phyloP scores from a whole-genome alignment of 164 flowering plant genomes.

The Kalanchoe fedtschenkoi region DNA sequence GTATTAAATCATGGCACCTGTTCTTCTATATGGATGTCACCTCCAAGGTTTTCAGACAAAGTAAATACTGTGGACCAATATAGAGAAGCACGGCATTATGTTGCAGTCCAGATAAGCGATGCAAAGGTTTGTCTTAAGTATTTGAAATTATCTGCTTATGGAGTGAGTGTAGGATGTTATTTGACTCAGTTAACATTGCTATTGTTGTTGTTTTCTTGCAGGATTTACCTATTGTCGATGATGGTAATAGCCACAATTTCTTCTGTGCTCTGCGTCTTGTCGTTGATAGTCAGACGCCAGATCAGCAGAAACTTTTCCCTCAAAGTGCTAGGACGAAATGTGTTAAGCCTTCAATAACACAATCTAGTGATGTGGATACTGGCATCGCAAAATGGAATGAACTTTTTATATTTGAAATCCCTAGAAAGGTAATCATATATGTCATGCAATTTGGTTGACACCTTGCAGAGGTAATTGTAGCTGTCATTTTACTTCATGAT shows the following conservation, averaged over 20 bases:
- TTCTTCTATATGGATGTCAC: slow-evolving; percentile 73
- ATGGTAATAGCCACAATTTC: slow-evolving; percentile 81
- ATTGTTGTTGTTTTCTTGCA: slow-evolving; percentile 20
- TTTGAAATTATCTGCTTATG: not conserved
- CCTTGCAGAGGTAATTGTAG: not conserved
- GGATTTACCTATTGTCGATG: slow-evolving; percentile 74
- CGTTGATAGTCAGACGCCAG: slow-evolving; percentile 61
- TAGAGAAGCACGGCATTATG: slow-evolving; percentile 63
- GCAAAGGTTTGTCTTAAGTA: slow-evolving; percentile 46
- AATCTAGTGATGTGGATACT: slow-evolving; percentile 20
- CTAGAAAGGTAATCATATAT: slow-evolving; percentile 46
- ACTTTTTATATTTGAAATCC: slow-evolving; percentile 90
- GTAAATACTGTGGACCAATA: slow-evolving; percentile 52
- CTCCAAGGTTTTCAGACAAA: slow-evolving; percentile 80
- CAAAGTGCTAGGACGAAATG: slow-evolving; percentile 98
- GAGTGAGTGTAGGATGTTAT: not conserved
- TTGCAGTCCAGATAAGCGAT: slow-evolving; percentile 69
- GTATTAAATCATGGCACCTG: slow-evolving; percentile 37
- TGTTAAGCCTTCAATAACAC: slow-evolving; percentile 48
- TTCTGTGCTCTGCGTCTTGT: slow-evolving; percentile 91
- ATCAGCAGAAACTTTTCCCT: slow-evolving; percentile 88
- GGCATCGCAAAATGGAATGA: slow-evolving; percentile 88
- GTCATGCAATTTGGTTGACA: not conserved
- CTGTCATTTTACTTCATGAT: not conserved
- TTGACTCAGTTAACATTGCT: not conserved